A percentile compares a stretch with the other conserved stretches of the same genome.
These are phyloP conservation scores for Pseudogymnoascus sp. DNA, from an alignment of 2,329 filamentous ascomycete genomes.

Conservation along the genomic window DNA sequence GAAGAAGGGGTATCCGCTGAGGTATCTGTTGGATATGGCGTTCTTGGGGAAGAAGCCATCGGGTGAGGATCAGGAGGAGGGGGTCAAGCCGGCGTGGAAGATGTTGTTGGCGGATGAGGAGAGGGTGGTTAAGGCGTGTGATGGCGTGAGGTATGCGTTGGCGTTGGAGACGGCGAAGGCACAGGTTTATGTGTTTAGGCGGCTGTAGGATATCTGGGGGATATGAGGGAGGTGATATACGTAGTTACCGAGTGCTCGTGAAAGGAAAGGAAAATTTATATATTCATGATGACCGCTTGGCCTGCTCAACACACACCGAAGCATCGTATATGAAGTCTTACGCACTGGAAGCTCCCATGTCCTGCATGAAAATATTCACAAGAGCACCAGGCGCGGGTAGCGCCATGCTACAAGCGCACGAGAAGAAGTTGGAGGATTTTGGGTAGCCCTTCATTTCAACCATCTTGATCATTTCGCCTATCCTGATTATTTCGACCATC, in stretches of 20 bases:
- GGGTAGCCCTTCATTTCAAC: too few relatives aligned
- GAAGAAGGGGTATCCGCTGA: conserved; percentile 72
- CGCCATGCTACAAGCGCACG: too few relatives aligned
- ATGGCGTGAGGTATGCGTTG: conserved; percentile 67
- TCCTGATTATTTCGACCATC: too few relatives aligned
- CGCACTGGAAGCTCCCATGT: too few relatives aligned
- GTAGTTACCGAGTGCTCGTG: background rate
- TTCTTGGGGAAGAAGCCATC: conserved; percentile 43
- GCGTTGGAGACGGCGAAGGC: conserved; percentile 90
- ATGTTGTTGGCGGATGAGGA: conserved; percentile 69
- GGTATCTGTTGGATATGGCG: conserved; percentile 84
- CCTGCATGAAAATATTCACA: too few relatives aligned
- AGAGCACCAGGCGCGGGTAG: too few relatives aligned
- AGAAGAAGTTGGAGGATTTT: too few relatives aligned
- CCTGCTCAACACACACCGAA: background rate
- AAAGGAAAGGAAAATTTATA: background rate
- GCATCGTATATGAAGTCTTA: background rate
- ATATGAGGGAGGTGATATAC: conserved; percentile 22
- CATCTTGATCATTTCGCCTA: too few relatives aligned
- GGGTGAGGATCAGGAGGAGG: conserved; percentile 21
- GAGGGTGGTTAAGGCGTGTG: conserved; percentile 70
- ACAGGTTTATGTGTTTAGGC: conserved; percentile 74
- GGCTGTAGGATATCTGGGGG: conserved; percentile 19
- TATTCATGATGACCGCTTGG: background rate
- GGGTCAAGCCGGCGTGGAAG: conserved; percentile 48